phyloP scores from a whole-genome alignment of 2,329 filamentous ascomycete genomes.

The Ophiosphaerella korrae region DNA sequence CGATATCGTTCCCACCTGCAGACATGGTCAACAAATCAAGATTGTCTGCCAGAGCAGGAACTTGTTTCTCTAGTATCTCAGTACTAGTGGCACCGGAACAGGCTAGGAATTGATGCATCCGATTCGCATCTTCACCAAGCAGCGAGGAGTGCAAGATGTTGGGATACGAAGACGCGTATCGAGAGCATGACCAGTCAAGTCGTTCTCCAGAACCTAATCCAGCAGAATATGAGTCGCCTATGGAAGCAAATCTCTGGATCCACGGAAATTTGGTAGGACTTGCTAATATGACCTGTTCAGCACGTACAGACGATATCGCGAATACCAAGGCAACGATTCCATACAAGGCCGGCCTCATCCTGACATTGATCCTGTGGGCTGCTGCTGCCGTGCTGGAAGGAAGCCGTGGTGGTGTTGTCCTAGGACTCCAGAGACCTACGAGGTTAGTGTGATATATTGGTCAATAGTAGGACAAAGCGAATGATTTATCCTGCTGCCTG shows the following conservation, averaged over 20 bases:
- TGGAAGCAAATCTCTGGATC: slow-evolving; percentile 33
- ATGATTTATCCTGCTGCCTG: background rate
- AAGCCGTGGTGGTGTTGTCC: too few relatives aligned
- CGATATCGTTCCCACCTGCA: slow-evolving; percentile 41
- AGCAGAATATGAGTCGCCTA: slow-evolving; percentile 41
- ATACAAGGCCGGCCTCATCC: background rate
- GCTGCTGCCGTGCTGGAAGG: too few relatives aligned
- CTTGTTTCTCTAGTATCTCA: slow-evolving; percentile 31
- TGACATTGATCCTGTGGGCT: too few relatives aligned
- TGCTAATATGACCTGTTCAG: slow-evolving; percentile 8
- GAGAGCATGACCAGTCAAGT: slow-evolving; percentile 34
- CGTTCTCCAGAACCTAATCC: slow-evolving; percentile 34
- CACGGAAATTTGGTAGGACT: slow-evolving; percentile 14
- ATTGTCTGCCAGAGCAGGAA: slow-evolving; percentile 19
- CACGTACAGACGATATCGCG: slow-evolving; percentile 2
- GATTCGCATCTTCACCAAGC: slow-evolving; percentile 12
- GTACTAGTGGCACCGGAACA: slow-evolving; percentile 37
- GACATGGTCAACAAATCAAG: slow-evolving; percentile 39
- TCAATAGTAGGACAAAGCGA: background rate
- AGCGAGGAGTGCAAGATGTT: slow-evolving; percentile 27
- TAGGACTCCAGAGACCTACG: too few relatives aligned
- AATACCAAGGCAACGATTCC: background rate
- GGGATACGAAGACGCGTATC: slow-evolving; percentile 36
- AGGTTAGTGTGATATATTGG: background rate
- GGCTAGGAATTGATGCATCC: slow-evolving; percentile 33